Conservation (phyloP, 2,329 filamentous ascomycete genomes). For the Diaporthe sp. region DNA sequence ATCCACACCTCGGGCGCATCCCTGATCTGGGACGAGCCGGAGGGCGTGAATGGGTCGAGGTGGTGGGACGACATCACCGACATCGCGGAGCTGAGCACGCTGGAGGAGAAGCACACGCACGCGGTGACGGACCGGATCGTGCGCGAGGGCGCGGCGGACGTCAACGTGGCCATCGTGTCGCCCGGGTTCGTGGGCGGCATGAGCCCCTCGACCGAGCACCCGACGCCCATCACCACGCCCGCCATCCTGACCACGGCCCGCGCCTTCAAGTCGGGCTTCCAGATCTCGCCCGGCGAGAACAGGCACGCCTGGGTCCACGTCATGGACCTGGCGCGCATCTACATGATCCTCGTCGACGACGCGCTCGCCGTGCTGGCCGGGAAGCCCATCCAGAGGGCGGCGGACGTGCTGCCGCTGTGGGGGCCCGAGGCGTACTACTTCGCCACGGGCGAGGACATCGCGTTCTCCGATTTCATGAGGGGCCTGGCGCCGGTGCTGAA, state of each 20-base stretch:
- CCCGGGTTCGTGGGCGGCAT: constrained; percentile 37
- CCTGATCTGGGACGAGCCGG: constrained; percentile 43
- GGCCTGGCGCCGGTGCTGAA: constrained; percentile 37
- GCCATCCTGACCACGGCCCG: constrained; percentile 41
- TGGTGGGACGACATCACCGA: constrained; percentile 45
- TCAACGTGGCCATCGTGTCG: constrained; percentile 44
- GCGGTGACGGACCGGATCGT: constrained; percentile 43
- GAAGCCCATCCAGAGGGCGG: constrained; percentile 22
- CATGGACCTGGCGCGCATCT: constrained; percentile 42
- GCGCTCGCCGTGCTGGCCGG: constrained; percentile 39
- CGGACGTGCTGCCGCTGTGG: constrained; percentile 36
- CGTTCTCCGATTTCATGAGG: constrained; percentile 40
- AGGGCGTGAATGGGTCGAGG: constrained; percentile 34
- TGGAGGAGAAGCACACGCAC: constrained; percentile 42
- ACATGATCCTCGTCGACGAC: constrained; percentile 41
- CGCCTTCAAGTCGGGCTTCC: constrained; percentile 42
- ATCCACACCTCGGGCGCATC: constrained; percentile 44
- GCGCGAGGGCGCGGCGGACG: constrained; percentile 31
- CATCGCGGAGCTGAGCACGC: constrained; percentile 37
- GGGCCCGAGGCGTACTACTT: constrained; percentile 45
- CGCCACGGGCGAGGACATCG: constrained; percentile 37
- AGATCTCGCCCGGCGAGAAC: constrained; percentile 43
- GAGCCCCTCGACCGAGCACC: constrained; percentile 39
- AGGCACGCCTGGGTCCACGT: constrained; percentile 41
- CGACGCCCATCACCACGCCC: constrained; percentile 36